Percentiles rank a stretch among this genome's conserved stretches.
These are phyloP conservation scores for Salix purpurea DNA, from an alignment of 345 rosid species.

Conservation along the genomic window DNA sequence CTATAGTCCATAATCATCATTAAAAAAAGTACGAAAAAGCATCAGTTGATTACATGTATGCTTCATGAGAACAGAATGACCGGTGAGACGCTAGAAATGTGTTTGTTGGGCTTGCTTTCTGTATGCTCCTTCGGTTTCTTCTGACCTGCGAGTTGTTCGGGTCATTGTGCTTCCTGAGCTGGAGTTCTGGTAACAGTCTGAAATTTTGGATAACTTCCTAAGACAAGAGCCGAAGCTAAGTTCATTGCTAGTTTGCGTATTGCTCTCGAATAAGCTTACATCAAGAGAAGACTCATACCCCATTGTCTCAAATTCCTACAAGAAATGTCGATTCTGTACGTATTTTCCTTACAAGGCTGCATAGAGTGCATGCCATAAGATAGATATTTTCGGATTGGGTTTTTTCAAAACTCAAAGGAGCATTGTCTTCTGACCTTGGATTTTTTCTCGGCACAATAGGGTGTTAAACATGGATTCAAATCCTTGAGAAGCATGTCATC, in stretches of 20 bases:
- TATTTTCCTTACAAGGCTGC: neutral
- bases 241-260: constrained; percentile 20
- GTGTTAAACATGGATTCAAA: constrained; percentile 84
- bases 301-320: constrained; percentile 46
- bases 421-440: constrained; percentile 43
- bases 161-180: constrained; percentile 1
- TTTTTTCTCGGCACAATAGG: constrained; percentile 48
- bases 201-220: constrained; percentile 59
- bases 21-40: neutral
- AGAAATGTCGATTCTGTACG: neutral
- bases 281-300: constrained; percentile 38
- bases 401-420: neutral
- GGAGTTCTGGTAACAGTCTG: constrained; percentile 38
- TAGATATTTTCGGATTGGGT: neutral
- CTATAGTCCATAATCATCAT: neutral
- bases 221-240: constrained; percentile 25
- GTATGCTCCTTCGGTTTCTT: constrained; percentile 42
- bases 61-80: neutral
- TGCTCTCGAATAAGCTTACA: constrained; percentile 32
- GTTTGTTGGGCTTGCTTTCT: constrained; percentile 32
- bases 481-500: constrained; percentile 71
- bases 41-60: neutral
- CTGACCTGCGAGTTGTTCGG: constrained; percentile 42
- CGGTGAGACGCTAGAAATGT: constrained; percentile 12
- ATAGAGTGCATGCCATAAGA: too few species aligned